These are phyloP conservation scores for Solanum virginianum DNA, from an alignment of 257 asterid species.

Conservation along the genomic window DNA sequence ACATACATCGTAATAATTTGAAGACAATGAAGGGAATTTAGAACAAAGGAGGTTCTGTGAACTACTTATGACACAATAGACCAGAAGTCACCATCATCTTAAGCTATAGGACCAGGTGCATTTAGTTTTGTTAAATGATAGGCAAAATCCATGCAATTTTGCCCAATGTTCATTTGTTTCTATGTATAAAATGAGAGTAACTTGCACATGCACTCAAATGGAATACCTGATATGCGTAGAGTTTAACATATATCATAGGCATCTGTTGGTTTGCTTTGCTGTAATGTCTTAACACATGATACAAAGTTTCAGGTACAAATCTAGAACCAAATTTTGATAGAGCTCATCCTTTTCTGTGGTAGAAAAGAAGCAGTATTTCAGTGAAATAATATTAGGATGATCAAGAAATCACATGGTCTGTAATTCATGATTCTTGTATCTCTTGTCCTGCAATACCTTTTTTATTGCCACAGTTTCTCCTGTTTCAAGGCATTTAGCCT, in stretches of 20 bases:
- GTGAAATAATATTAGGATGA: conserved; percentile 70
- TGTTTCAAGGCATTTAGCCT: conserved; percentile 67
- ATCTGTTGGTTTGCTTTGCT: conserved; percentile 67
- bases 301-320: conserved; percentile 70
- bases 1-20: background rate
- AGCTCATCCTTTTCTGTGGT: conserved; percentile 76
- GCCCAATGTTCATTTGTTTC: background rate
- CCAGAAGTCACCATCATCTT: background rate
- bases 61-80: background rate
- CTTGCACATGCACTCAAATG: background rate
- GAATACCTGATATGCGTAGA: conserved; percentile 62
- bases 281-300: conserved; percentile 63
- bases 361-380: conserved; percentile 75
- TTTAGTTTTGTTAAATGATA: background rate
- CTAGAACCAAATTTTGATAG: conserved; percentile 68
- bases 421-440: conserved; percentile 69
- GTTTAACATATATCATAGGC: conserved; percentile 75
- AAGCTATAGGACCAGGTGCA: background rate
- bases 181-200: background rate
- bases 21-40: background rate
- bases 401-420: conserved; percentile 78
- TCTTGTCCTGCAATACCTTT: conserved; percentile 73
- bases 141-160: background rate
- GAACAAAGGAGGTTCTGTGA: background rate
- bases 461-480: conserved; percentile 76